Evolutionary conservation across 2,329 filamentous ascomycete species (phyloP).

Genomic region (Fragosphaeria purpurea): DNA sequence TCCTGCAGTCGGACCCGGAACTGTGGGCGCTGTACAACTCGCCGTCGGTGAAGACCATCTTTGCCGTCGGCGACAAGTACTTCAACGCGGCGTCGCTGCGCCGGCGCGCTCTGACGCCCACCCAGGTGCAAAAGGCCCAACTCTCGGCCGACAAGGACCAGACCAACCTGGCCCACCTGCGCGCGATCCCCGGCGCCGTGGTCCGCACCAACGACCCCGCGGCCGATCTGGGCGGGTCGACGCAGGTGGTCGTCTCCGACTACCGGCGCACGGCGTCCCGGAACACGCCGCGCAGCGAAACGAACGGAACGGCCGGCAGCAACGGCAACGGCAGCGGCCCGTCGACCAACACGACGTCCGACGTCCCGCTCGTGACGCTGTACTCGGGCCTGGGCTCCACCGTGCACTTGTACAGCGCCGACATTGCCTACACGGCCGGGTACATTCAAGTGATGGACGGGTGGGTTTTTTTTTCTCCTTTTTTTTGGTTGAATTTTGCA

Average conservation of each 20-base stretch:
- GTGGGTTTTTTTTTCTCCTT: too few relatives aligned
- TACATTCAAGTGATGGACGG: constrained; percentile 9
- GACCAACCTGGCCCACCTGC: constrained; percentile 6
- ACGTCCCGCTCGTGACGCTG: constrained; percentile 6
- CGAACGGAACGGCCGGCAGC: too few relatives aligned
- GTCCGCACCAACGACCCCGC: constrained; percentile 7
- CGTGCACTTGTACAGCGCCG: constrained; percentile 9
- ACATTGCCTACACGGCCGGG: constrained; percentile 6
- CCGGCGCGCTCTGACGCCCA: background rate
- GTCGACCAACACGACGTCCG: constrained; percentile 4
- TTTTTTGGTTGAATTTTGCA: too few relatives aligned
- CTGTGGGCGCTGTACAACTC: constrained; percentile 9
- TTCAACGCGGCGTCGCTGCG: constrained; percentile 2
- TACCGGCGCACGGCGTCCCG: constrained; percentile 4
- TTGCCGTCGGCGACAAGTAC: constrained; percentile 10
- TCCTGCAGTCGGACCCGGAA: constrained; percentile 9
- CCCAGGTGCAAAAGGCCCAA: constrained; percentile 9
- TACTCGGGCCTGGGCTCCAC: constrained; percentile 10
- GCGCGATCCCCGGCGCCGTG: constrained; percentile 7
- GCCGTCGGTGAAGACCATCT: constrained; percentile 6
- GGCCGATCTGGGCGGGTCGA: constrained; percentile 5
- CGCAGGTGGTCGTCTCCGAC: constrained; percentile 10
- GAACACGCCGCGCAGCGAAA: background rate
- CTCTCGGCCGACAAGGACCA: constrained; percentile 7
- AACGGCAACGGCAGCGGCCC: background rate